Evolutionary conservation across 345 rosid species (phyloP).

Genomic region (Barbarea vulgaris): DNA sequence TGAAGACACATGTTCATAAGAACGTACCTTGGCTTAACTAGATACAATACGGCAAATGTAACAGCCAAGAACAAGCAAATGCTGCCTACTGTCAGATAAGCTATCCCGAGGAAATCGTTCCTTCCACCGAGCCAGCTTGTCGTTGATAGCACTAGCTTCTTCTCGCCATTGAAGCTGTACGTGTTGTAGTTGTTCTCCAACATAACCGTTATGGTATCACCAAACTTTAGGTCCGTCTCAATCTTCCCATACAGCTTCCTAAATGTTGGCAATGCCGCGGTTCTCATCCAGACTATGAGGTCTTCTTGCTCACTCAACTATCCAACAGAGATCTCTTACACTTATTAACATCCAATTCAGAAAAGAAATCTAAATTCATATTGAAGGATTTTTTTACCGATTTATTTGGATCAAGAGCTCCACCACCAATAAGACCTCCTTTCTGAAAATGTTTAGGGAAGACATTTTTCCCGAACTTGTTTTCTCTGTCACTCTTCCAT

Average conservation of each 20-base stretch:
- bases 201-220: constrained; percentile 56
- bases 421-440: constrained; percentile 63
- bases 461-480: constrained; percentile 78
- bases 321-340: constrained; percentile 13
- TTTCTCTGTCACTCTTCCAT: constrained; percentile 94
- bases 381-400: constrained; percentile 49
- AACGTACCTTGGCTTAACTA: constrained; percentile 84
- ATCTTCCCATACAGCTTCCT: constrained; percentile 95
- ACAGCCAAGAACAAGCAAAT: constrained; percentile 66
- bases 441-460: constrained; percentile 73
- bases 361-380: not conserved
- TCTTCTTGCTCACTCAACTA: constrained; percentile 93
- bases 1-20: constrained; percentile 1
- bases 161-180: constrained; percentile 86
- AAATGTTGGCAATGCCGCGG: constrained; percentile 96
- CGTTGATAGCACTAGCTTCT: constrained; percentile 92
- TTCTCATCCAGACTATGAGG: constrained; percentile 98
- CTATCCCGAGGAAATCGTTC: constrained; percentile 87
- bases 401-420: constrained; percentile 40
- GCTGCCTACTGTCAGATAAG: constrained; percentile 42
- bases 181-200: constrained; percentile 80
- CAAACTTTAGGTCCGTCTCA: constrained; percentile 63
- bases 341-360: constrained; percentile 6
- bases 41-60: constrained; percentile 74
- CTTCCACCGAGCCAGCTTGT: constrained; percentile 98